Evolutionary conservation across 805 yeast species (phyloP).

Genomic region (Jamesozyma gamospora): DNA sequence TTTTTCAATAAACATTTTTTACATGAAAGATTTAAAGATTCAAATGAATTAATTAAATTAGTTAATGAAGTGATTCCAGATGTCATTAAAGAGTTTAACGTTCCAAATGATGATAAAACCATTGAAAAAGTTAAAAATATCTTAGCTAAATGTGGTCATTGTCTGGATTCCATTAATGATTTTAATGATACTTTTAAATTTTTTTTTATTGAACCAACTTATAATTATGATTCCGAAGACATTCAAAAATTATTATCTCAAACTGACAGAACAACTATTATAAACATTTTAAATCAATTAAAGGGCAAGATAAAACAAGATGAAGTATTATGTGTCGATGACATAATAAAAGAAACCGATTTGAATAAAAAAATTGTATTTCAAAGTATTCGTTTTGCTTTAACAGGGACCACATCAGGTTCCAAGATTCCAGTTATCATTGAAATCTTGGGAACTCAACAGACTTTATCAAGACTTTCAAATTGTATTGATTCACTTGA

Average conservation of each 20-base stretch:
- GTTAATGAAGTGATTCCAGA: constrained; percentile 26
- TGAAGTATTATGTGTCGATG: background rate
- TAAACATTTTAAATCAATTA: constrained; percentile 12
- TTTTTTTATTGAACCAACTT: constrained; percentile 34
- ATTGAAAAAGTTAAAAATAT: constrained; percentile 32
- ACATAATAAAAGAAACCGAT: background rate
- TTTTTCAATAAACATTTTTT: constrained; percentile 72
- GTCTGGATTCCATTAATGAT: constrained; percentile 46
- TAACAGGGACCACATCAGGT: constrained; percentile 65
- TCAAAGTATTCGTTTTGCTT: constrained; percentile 52
- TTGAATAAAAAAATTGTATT: constrained; percentile 35
- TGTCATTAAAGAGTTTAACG: constrained; percentile 9
- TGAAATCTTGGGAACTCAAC: constrained; percentile 43
- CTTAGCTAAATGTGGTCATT: constrained; percentile 37
- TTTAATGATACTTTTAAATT: constrained; percentile 39
- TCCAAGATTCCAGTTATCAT: constrained; percentile 50
- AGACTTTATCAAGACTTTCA: constrained; percentile 20
- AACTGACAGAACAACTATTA: constrained; percentile 8
- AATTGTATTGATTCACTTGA: background rate
- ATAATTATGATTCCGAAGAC: background rate
- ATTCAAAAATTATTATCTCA: constrained; percentile 23
- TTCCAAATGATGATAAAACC: constrained; percentile 8
- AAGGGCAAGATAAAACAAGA: constrained; percentile 2
- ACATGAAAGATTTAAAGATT: constrained; percentile 33
- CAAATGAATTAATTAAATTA: constrained; percentile 28